phyloP scores from a whole-genome alignment of 1,284 basidiomycete genomes.

The Cutaneotrichosporon sp. region DNA sequence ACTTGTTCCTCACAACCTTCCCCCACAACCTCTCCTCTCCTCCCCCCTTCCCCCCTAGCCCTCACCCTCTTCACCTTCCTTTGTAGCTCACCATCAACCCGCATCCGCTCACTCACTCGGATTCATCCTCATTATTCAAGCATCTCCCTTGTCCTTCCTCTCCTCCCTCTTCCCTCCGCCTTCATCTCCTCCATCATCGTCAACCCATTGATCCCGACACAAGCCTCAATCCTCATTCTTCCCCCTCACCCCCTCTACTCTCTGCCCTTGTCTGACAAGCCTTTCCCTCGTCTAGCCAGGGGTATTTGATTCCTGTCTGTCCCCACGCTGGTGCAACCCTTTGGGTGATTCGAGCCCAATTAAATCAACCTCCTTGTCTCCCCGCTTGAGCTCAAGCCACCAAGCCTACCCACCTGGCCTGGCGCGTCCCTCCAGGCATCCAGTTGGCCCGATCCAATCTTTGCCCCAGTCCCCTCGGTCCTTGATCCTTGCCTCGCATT shows the following conservation, averaged over 20 bases:
- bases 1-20: not conserved
- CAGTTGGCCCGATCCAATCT: not conserved
- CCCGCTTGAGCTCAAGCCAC: constrained; percentile 9
- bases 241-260: not conserved
- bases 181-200: not conserved
- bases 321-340: not conserved
- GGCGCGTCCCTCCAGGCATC: not conserved
- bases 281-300: not conserved
- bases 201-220: not conserved
- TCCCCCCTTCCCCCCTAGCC: not conserved
- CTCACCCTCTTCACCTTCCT: not conserved
- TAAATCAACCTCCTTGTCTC: constrained; percentile 6
- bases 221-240: not conserved
- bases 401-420: not conserved
- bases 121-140: not conserved
- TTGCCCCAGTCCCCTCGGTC: not conserved
- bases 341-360: constrained; percentile 7
- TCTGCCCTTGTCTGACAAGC: constrained; percentile 2
- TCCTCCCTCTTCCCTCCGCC: not conserved
- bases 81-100: not conserved
- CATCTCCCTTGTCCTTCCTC: not conserved
- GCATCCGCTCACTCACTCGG: constrained; percentile 5
- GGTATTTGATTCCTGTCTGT: not conserved
- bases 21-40: not conserved
- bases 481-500: not conserved